phyloP scores from a whole-genome alignment of 192 early-diverging fungal genomes.

The Gaertneriomyces sp. region DNA sequence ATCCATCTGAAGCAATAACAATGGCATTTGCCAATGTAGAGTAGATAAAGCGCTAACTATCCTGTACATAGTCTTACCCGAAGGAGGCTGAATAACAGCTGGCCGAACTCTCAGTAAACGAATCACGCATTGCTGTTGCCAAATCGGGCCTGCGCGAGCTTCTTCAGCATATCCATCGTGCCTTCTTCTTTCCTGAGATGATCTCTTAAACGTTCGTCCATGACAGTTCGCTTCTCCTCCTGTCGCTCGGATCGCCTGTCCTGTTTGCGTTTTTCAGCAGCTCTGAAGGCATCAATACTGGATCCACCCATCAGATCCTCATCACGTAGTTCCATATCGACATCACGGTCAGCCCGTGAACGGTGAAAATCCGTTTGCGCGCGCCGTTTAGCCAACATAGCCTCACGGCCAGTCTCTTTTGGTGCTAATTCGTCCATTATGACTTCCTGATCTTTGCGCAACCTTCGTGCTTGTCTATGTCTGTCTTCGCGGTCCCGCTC shows the following conservation, averaged over 20 bases:
- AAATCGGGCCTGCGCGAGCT: conserved; percentile 53
- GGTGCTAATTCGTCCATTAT: conserved; percentile 67
- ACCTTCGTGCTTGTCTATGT: conserved; percentile 12
- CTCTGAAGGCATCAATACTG: conserved; percentile 43
- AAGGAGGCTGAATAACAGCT: neutral
- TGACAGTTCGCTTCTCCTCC: conserved; percentile 29
- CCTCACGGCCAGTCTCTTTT: conserved; percentile 62
- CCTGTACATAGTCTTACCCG: neutral
- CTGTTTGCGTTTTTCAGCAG: conserved; percentile 37
- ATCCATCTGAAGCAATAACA: conserved; percentile 47
- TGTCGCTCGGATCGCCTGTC: conserved; percentile 29
- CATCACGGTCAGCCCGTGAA: conserved; percentile 48
- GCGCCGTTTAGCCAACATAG: conserved; percentile 58
- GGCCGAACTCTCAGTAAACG: too few species aligned
- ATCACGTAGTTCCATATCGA: conserved; percentile 62
- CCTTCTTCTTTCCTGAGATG: conserved; percentile 65
- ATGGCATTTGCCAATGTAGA: too few species aligned
- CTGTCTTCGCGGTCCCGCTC: conserved; percentile 41
- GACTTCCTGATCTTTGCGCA: conserved; percentile 49
- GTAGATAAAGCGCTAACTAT: neutral
- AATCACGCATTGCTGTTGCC: neutral
- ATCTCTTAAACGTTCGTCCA: conserved; percentile 45
- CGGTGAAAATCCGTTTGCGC: conserved; percentile 56
- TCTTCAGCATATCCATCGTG: conserved; percentile 67
- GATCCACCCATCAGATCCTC: conserved; percentile 54